Base-by-base conservation (phyloP, 2,329 filamentous ascomycete species). In the Xylariaceae sp. region DNA sequence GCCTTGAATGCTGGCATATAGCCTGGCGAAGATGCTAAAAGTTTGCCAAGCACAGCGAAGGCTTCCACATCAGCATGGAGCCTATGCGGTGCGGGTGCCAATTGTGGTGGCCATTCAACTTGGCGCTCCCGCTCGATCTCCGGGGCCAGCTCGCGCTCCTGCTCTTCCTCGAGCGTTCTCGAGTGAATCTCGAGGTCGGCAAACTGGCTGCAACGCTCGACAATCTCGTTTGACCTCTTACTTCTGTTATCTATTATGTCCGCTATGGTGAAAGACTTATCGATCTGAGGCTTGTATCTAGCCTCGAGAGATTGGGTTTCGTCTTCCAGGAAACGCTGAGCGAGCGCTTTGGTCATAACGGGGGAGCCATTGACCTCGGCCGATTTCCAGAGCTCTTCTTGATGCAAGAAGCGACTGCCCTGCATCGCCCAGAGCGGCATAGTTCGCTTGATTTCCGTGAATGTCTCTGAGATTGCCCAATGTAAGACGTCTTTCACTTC, bases 91-190 rank as follows among this genome's bases (percentile, higher is more conserved):
- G 13, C 49, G n/a, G 61, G 54, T n/a, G 2, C n/a, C 23, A 56
- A 49, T 15, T 57, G 60, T 2, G 34, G 39, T 23, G 59, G 61
- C 10, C 49, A 34, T 10, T 64, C 52, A 34, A 59, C 11, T 17
- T 63, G 37, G 52, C 56, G 57, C 30, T 64, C 61, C 41, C 47
- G 51, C 23, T 64, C 61, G 9, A 60, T 37, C 18, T 64, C 62
- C 1, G 61, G 62, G 1, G 61, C 58, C 4, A 64, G 49, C 39
- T 64, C 61, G n/a, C 62, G 62, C 44, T 64, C 62, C 37, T 64
- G 61, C 18, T 64, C 61, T 30, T 64, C 61, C 30, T 61, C 49
- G 11, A 63, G 23, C 4, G 56, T 53, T 23, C 58, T 58, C 8
- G 58, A 59, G 9, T 51, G 50, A 13, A 59, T 54, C 23, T 56